These are phyloP conservation scores for Naematelia encephala DNA, from an alignment of 768 basidiomycete species.

Conservation along the genomic window DNA sequence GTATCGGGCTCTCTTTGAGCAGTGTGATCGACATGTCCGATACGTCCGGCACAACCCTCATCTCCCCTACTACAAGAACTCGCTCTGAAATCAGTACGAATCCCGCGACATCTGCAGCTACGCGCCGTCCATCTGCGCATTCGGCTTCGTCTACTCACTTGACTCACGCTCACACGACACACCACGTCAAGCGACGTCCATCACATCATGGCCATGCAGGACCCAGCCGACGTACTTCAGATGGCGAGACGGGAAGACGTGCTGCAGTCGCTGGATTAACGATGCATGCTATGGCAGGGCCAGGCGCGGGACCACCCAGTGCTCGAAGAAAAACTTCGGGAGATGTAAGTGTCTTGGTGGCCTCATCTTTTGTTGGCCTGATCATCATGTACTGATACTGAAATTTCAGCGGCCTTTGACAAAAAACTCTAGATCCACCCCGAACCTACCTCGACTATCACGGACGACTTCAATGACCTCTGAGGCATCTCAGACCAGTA, in stretches of 20 bases:
- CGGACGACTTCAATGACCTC: slow-evolving; percentile 32
- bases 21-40: slow-evolving; percentile 14
- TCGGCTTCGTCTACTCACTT: too few relatives aligned
- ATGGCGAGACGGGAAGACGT: slow-evolving; percentile 29
- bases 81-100: background rate
- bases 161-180: background rate
- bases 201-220: slow-evolving; percentile 14
- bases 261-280: slow-evolving; percentile 35
- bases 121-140: background rate
- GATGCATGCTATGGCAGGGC: slow-evolving; percentile 30
- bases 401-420: slow-evolving; percentile 27
- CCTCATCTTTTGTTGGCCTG: background rate
- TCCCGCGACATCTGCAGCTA: background rate
- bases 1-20: too few relatives aligned
- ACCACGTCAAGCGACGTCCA: background rate
- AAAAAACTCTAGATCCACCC: slow-evolving; percentile 36
- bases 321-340: slow-evolving; percentile 24
- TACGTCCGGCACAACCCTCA: slow-evolving; percentile 21
- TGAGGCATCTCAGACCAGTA: slow-evolving; percentile 15
- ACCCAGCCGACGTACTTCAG: slow-evolving; percentile 24
- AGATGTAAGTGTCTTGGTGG: slow-evolving; percentile 20
- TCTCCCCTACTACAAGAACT: slow-evolving; percentile 14
- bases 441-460: slow-evolving; percentile 34
- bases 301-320: slow-evolving; percentile 7
- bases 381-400: slow-evolving; percentile 7